A percentile compares a stretch with the other conserved stretches of the same genome.
Conservation (phyloP, 305 asterid genomes). For the Fraxinus albicans region DNA sequence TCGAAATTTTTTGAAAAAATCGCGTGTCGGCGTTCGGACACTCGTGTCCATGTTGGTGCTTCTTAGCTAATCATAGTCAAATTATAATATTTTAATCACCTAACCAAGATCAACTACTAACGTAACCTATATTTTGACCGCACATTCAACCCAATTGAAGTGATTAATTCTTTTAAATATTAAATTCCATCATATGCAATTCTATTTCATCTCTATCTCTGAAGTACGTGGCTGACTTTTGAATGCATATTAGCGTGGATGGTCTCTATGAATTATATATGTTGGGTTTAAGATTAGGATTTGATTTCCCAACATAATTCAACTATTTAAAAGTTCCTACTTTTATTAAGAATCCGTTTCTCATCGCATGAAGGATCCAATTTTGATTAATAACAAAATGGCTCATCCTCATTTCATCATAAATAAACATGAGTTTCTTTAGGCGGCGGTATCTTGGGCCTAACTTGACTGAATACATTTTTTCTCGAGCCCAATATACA, state of each 20-base stretch:
- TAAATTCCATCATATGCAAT: not conserved
- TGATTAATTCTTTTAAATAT: not conserved
- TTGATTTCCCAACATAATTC: not conserved
- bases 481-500: not conserved
- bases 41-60: not conserved
- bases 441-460: not conserved
- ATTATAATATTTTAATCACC: not conserved
- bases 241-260: not conserved
- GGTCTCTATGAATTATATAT: not conserved
- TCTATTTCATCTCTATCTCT: not conserved
- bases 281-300: not conserved
- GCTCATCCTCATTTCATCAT: not conserved
- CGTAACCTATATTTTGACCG: not conserved
- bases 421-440: not conserved
- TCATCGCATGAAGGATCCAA: not conserved
- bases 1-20: too few species aligned
- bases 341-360: not conserved
- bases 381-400: not conserved
- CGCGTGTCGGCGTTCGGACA: not conserved
- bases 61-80: not conserved
- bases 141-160: not conserved
- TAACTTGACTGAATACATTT: not conserved
- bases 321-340: not conserved
- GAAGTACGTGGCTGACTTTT: not conserved
- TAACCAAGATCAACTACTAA: not conserved